phyloP scores from a whole-genome alignment of 257 asterid genomes.

The Solanum arcanum region DNA sequence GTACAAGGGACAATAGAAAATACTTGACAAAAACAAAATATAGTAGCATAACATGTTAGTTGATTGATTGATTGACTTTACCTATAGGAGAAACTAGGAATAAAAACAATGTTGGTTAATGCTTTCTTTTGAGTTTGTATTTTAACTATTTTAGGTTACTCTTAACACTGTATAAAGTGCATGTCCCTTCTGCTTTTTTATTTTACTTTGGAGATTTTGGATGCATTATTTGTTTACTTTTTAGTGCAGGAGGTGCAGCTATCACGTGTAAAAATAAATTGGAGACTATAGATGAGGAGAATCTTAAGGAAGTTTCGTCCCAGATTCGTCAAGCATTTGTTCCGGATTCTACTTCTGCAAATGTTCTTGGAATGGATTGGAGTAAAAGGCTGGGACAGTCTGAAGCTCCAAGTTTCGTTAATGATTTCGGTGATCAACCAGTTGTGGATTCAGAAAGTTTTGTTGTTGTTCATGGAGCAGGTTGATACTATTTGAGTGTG shows the following conservation, averaged over 20 bases:
- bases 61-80: not conserved
- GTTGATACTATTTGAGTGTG: constrained; percentile 25
- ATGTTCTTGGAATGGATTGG: constrained; percentile 76
- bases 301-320: constrained; percentile 46
- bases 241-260: constrained; percentile 77
- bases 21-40: not conserved
- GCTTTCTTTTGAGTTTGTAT: not conserved
- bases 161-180: not conserved
- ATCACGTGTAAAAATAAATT: constrained; percentile 76
- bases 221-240: not conserved
- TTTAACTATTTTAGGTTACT: not conserved
- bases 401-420: constrained; percentile 24
- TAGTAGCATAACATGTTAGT: not conserved
- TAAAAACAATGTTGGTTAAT: not conserved
- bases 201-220: not conserved
- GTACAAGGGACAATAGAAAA: not conserved
- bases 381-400: constrained; percentile 66
- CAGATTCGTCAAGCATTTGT: constrained; percentile 74
- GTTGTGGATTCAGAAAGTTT: constrained; percentile 35
- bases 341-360: constrained; percentile 23
- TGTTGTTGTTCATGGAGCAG: constrained; percentile 94
- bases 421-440: constrained; percentile 27
- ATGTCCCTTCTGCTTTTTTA: not conserved
- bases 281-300: constrained; percentile 64
- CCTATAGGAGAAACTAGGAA: not conserved